phyloP scores from a whole-genome alignment of 345 rosid species.

The Lumnitzera littorea region DNA sequence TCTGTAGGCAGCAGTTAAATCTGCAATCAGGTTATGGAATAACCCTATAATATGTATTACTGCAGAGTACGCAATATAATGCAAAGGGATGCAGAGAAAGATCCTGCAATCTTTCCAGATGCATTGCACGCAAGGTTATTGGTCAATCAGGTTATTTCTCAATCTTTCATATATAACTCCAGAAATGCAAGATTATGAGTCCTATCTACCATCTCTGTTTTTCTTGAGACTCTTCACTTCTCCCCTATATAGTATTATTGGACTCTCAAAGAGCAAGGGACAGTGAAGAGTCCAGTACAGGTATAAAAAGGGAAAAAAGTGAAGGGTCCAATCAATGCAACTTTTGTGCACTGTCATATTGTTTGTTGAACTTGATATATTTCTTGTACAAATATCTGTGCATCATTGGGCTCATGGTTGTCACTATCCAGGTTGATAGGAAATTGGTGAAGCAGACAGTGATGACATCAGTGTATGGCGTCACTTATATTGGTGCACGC shows the following conservation, averaged over 20 bases:
- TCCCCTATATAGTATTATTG: too few relatives aligned
- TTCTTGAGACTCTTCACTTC: not conserved
- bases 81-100: slow-evolving; percentile 73
- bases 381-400: not conserved
- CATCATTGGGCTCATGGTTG: slow-evolving; percentile 12
- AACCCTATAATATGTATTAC: not conserved
- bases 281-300: too few relatives aligned
- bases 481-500: slow-evolving; percentile 89
- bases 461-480: slow-evolving; percentile 99
- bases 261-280: too few relatives aligned
- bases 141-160: slow-evolving; percentile 52
- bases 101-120: slow-evolving; percentile 61
- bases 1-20: too few relatives aligned
- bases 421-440: slow-evolving; percentile 72
- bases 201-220: not conserved
- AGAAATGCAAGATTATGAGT: not conserved
- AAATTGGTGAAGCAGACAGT: slow-evolving; percentile 99
- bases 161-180: slow-evolving; percentile 3
- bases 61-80: slow-evolving; percentile 81
- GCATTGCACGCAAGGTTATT: slow-evolving; percentile 60
- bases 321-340: not conserved
- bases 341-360: not conserved
- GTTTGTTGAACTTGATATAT: not conserved
- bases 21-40: not conserved
- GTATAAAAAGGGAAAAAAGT: too few relatives aligned